Conservation (phyloP, 140 eudicot species). For the Bidens hawaiensis region DNA sequence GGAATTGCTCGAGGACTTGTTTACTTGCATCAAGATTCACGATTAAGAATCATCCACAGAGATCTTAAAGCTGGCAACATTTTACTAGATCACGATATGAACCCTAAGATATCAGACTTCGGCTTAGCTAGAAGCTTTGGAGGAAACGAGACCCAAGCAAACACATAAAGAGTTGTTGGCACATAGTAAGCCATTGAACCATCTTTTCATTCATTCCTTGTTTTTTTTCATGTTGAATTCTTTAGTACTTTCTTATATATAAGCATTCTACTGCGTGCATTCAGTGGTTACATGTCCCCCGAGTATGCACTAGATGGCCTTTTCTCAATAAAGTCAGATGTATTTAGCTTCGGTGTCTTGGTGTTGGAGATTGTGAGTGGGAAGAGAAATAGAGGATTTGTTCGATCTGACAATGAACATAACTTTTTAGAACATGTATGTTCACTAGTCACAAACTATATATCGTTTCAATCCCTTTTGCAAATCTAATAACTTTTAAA, state of each 20-base stretch:
- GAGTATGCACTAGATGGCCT: conserved; percentile 23
- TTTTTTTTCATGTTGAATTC: neutral
- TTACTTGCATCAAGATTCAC: conserved; percentile 38
- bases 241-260: neutral
- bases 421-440: conserved; percentile 5
- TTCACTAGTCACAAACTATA: neutral
- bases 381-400: conserved; percentile 1
- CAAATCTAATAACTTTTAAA: neutral
- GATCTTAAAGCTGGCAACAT: conserved; percentile 37
- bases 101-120: conserved; percentile 45
- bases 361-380: conserved; percentile 16
- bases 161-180: conserved; percentile 34
- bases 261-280: neutral
- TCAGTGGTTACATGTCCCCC: conserved; percentile 30
- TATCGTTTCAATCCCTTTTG: neutral
- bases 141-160: conserved; percentile 28
- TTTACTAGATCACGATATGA: conserved; percentile 31
- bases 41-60: conserved; percentile 36
- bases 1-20: conserved; percentile 38
- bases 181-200: conserved; percentile 25
- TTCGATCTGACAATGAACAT: neutral
- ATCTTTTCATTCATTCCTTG: neutral
- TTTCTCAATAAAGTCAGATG: conserved; percentile 21
- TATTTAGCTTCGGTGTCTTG: conserved; percentile 31
- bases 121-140: conserved; percentile 38